Percentiles rank a stretch among this genome's conserved stretches.
phyloP scores from a whole-genome alignment of 2,329 filamentous ascomycete species.

The Aspergillus quadricinctus region DNA sequence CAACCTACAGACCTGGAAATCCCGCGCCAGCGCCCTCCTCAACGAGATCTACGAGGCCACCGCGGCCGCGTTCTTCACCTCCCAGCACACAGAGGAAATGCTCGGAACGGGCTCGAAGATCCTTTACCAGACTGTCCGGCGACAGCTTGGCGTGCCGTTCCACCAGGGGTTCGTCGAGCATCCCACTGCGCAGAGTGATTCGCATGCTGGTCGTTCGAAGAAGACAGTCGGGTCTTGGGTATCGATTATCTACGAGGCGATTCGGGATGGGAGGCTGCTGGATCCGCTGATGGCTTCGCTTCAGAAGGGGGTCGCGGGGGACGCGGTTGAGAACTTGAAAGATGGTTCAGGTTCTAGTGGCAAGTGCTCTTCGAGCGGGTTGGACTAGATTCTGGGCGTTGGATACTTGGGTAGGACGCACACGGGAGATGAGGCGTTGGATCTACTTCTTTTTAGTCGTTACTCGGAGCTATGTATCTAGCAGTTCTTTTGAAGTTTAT shows the following conservation, averaged over 20 bases:
- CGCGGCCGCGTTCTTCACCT: constrained; percentile 7
- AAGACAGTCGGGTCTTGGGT: constrained; percentile 24
- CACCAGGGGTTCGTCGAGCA: constrained; percentile 26
- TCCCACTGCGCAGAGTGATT: constrained; percentile 8
- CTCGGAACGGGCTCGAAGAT: constrained; percentile 20
- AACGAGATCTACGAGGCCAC: constrained; percentile 9
- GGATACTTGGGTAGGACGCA: not conserved
- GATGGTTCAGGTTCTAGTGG: not conserved
- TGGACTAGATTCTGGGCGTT: not conserved
- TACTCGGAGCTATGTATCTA: not conserved
- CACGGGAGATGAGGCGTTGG: not conserved
- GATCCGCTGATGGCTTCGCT: constrained; percentile 5
- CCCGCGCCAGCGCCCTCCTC: constrained; percentile 3
- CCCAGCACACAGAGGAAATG: constrained; percentile 11
- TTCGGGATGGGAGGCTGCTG: constrained; percentile 9
- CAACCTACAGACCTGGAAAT: constrained; percentile 10
- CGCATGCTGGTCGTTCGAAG: constrained; percentile 14
- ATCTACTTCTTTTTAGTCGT: not conserved
- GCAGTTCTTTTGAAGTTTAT: not conserved
- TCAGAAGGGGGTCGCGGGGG: not conserved
- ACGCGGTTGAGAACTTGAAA: not conserved
- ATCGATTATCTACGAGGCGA: constrained; percentile 11
- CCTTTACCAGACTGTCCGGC: constrained; percentile 31
- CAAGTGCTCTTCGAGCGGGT: not conserved
- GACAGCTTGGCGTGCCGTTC: constrained; percentile 27